Evolutionary conservation across 2,329 filamentous ascomycete species (phyloP).

Genomic region (Colletotrichum plurivorum): DNA sequence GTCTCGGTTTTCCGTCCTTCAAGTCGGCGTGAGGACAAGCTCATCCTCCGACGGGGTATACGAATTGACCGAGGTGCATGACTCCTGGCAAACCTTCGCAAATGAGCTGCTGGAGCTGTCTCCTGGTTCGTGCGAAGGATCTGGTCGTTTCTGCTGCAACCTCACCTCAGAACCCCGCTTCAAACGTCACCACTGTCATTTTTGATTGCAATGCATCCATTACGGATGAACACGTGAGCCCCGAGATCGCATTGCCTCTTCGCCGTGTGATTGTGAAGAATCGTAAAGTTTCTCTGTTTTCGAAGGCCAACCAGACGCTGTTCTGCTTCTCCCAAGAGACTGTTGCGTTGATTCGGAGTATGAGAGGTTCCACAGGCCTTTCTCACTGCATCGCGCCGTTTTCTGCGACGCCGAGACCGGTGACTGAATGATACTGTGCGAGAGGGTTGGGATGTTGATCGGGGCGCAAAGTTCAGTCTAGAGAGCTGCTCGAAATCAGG

Average conservation of each 20-base stretch:
- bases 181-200: slow-evolving; percentile 15
- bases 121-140: background rate
- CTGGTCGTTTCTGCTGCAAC: slow-evolving; percentile 1
- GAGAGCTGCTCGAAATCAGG: too few species aligned
- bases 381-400: too few species aligned
- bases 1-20: background rate
- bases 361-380: too few species aligned
- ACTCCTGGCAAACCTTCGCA: slow-evolving; percentile 6
- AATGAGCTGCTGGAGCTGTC: slow-evolving; percentile 11
- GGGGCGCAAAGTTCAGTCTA: too few species aligned
- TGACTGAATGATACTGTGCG: too few species aligned
- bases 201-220: background rate
- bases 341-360: too few species aligned
- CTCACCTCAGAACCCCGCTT: slow-evolving; percentile 23
- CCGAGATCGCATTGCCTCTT: background rate
- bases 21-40: background rate
- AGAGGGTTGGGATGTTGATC: too few species aligned
- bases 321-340: too few species aligned
- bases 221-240: slow-evolving; percentile 28
- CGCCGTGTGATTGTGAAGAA: too few species aligned
- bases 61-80: slow-evolving; percentile 11
- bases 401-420: too few species aligned
- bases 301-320: too few species aligned
- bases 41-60: background rate
- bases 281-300: too few species aligned